Conservation (phyloP, 495 filamentous ascomycete genomes). For the Filosporella fistucella region DNA sequence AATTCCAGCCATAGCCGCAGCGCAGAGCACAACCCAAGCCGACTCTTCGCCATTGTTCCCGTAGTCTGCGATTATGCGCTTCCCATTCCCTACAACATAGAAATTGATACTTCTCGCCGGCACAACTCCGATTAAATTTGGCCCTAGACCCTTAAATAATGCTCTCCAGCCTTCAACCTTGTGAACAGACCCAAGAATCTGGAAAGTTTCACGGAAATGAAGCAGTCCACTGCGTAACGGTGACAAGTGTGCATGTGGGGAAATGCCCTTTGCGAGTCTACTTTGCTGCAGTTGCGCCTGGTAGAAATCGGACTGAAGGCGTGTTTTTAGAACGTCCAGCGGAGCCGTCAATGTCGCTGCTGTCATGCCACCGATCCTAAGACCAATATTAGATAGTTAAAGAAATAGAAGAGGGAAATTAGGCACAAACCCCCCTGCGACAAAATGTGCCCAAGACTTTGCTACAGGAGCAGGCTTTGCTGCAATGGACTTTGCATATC, state of each 20-base stretch:
- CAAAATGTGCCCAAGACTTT: slow-evolving; percentile 85
- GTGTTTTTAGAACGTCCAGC: slow-evolving; percentile 86
- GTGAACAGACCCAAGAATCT: slow-evolving; percentile 75
- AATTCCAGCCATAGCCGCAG: slow-evolving; percentile 70
- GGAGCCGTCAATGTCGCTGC: slow-evolving; percentile 81
- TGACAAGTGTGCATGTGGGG: slow-evolving; percentile 33
- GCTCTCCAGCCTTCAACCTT: slow-evolving; percentile 74
- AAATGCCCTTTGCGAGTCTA: slow-evolving; percentile 30
- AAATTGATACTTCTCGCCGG: slow-evolving; percentile 86
- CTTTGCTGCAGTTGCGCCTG: slow-evolving; percentile 57
- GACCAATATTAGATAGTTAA: slow-evolving; percentile 1
- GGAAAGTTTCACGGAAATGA: slow-evolving; percentile 72
- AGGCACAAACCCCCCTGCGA: slow-evolving; percentile 73
- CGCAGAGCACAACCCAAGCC: slow-evolving; percentile 66
- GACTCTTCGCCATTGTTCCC: slow-evolving; percentile 63
- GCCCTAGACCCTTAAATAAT: slow-evolving; percentile 84
- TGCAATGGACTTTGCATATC: slow-evolving; percentile 26
- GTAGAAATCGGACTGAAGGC: slow-evolving; percentile 89
- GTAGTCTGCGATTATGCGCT: slow-evolving; percentile 63
- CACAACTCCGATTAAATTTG: slow-evolving; percentile 82
- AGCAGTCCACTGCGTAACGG: slow-evolving; percentile 44
- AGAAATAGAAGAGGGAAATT: slow-evolving; percentile 5
- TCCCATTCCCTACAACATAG: slow-evolving; percentile 84
- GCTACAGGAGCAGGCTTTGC: slow-evolving; percentile 41
- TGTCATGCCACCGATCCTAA: slow-evolving; percentile 81